Base-by-base conservation (phyloP, 345 rosid species). In the Brassica cretica region DNA sequence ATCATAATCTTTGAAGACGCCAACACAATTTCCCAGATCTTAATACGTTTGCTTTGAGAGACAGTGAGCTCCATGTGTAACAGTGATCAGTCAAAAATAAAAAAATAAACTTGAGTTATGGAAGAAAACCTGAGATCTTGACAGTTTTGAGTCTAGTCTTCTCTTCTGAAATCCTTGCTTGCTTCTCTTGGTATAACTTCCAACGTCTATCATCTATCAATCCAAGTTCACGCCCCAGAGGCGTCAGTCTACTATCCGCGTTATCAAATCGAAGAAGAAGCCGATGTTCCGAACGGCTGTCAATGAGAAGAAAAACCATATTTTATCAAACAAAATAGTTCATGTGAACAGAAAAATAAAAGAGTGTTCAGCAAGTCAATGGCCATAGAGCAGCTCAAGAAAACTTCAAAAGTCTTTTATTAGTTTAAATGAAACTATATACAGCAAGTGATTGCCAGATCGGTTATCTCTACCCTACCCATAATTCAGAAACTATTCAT, bases 231-330 rank as follows among this genome's bases (percentile, higher is more conserved):
- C 83, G 87, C 18, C 95, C 98, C 82, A 94, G 73, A 78, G 98
- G 97, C 15, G 98, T 94, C 76, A 94, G 97, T 76, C 98, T 95
- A 76, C 98, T 91, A 84, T 94, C 98, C 4, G 98, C 97, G 82
- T 94, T 94, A 84, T 94, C 98, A 66, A 87, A 90, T 70, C 98
- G 88, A 64, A 94, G 97, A 83, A 94, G 97, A 68, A 94, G 85
- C 58, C 98, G 85, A 74, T 94, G 91, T 80, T 94, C 98, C 70
- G 98, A 94, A 80, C 97, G 98, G 84, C 98, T 94, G 82, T 35
- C 64, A 76, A 11, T 49, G 75, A 66, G 71, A 64, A 68, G 53
- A 41, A 32, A 68, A 66, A 78, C 68, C 44, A 81, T 49, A 59
- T 76, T 35, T 81, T 66, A 29, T 24, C 67, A 32, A 68, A 64